These are phyloP conservation scores for Leptodontidium sp. DNA, from an alignment of 2,329 filamentous ascomycete species.

Conservation along the genomic window DNA sequence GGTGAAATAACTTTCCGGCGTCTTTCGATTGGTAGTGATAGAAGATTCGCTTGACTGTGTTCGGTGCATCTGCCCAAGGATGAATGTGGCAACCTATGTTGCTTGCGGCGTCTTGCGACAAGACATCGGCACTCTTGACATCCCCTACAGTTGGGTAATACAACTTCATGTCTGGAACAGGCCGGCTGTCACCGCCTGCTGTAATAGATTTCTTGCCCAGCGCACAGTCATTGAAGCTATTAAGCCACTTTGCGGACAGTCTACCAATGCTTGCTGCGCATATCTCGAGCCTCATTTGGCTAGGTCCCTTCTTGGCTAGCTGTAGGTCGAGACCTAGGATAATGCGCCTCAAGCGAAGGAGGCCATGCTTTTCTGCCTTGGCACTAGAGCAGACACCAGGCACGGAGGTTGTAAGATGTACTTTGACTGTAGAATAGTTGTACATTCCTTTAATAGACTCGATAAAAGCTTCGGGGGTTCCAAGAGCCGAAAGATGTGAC, in stretches of 20 bases:
- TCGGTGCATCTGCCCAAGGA: constrained; percentile 28
- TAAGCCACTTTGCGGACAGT: constrained; percentile 27
- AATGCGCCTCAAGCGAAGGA: constrained; percentile 29
- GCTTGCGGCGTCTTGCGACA: constrained; percentile 24
- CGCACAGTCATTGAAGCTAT: constrained; percentile 27
- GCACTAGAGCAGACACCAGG: constrained; percentile 25
- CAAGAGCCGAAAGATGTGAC: constrained; percentile 28
- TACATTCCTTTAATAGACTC: constrained; percentile 27
- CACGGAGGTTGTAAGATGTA: constrained; percentile 27
- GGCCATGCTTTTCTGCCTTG: constrained; percentile 31
- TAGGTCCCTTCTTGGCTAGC: constrained; percentile 3
- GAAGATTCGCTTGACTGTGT: constrained; percentile 26
- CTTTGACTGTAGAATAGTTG: constrained; percentile 28
- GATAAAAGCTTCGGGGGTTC: constrained; percentile 25
- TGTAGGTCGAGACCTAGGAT: constrained; percentile 23
- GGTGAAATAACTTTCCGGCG: constrained; percentile 26
- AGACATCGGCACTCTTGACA: constrained; percentile 21
- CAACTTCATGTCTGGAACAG: constrained; percentile 27
- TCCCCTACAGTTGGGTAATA: constrained; percentile 32
- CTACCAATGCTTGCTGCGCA: constrained; percentile 30
- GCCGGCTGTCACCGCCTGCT: constrained; percentile 7
- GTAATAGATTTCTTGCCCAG: constrained; percentile 20
- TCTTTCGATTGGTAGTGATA: constrained; percentile 31
- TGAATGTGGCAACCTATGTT: constrained; percentile 31
- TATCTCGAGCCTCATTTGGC: constrained; percentile 25